Evolutionary conservation across 345 rosid species (phyloP), one percentile per base, ranked within the genome.

Genomic region (Citrus maxima): DNA sequence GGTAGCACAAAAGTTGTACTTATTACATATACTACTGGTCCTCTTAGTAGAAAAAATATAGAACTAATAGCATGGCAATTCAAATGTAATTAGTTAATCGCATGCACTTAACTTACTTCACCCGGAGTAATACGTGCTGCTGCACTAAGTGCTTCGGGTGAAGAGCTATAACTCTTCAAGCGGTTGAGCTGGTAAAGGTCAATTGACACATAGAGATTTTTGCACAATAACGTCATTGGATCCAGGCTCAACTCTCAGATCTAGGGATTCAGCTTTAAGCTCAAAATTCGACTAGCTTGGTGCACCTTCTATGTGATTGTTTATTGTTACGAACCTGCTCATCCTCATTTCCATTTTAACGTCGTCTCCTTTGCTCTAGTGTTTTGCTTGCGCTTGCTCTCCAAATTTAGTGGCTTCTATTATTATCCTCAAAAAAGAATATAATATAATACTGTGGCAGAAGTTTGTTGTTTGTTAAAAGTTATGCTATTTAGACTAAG

Each of bases 121-220:
- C 91, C 92, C 2, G 88, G 89, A 73, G 35, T 4, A 8, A 87
- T 68, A 38, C 67, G 79, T n/a, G 10, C 28, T 0, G 92, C 76
- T 0, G 64, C 75, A 7, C 55, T 12, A 0, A 14, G 0, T 4
- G 69, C 24, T 18, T 35, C 37, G 19, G 87, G 92, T 0, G 92
- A 84, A 0, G 84, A 67, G 77, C 90, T 81, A 34, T 37, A 32
- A 58, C 77, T 74, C 86, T 89, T 91, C 83, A 89, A 76, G 54
- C 92, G 85, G 82, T 89, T 89, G 3, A 87, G 16, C 85, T 87
- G 90, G 80, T 80, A 85, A 85, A 90, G 95, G 56, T 91, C 93
- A 3, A 91, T 82, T 12, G 95, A 91, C 13, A 87, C 86, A 25
- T 71, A 86, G 19, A 88, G 86, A 76, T 84, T 89, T 78, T 85